phyloP scores from a whole-genome alignment of 257 asterid genomes.

The Petunia axillaris region DNA sequence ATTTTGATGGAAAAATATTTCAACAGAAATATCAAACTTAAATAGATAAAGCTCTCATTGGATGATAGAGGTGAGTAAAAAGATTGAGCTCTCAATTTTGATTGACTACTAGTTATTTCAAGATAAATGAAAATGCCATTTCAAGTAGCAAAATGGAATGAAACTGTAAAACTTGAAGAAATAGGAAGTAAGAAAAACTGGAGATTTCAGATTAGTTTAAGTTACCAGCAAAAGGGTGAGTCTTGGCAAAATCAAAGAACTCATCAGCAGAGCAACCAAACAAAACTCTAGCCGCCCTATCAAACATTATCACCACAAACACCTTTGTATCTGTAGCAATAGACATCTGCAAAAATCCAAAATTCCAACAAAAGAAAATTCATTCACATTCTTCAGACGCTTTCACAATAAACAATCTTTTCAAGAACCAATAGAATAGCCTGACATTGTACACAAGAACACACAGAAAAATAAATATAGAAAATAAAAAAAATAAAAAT shows the following conservation, averaged over 20 bases:
- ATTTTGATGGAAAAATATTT: background rate
- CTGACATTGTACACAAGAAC: too few species aligned
- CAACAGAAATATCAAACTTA: background rate
- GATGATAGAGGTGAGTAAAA: background rate
- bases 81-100: background rate
- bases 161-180: background rate
- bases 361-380: background rate
- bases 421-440: too few species aligned
- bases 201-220: background rate
- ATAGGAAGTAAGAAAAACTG: background rate
- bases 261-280: slow-evolving; percentile 95
- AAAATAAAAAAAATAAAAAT: background rate
- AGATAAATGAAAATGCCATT: background rate
- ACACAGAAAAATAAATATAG: background rate
- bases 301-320: slow-evolving; percentile 82
- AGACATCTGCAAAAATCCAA: slow-evolving; percentile 58
- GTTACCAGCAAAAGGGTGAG: slow-evolving; percentile 72
- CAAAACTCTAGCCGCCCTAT: slow-evolving; percentile 77
- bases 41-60: background rate
- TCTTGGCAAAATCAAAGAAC: slow-evolving; percentile 74
- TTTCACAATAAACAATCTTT: too few species aligned
- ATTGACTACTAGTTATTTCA: background rate
- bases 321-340: slow-evolving; percentile 74
- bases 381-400: background rate
- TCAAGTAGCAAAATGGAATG: background rate